Conservation (phyloP, 306 rosid genomes). For the Arachis stenosperma region DNA sequence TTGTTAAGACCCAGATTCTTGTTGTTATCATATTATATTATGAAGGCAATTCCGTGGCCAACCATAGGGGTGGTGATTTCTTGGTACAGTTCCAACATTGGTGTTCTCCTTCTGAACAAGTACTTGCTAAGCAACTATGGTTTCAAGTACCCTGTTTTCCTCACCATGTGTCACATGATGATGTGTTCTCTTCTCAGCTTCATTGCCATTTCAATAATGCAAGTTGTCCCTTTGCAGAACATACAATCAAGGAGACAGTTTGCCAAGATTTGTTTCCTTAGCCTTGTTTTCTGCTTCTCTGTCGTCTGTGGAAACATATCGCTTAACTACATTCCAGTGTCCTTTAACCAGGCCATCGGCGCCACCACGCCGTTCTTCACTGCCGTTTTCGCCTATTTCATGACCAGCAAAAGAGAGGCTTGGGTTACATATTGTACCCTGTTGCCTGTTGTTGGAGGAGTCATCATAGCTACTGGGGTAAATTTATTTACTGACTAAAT, state of each 20-base stretch:
- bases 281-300: conserved; percentile 40
- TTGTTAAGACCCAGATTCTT: not conserved
- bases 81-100: conserved; percentile 39
- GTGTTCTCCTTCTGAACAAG: conserved; percentile 40
- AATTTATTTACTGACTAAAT: not conserved
- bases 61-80: conserved; percentile 31
- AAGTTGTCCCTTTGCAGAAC: conserved; percentile 30
- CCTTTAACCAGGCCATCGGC: conserved; percentile 43
- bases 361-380: conserved; percentile 43
- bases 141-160: conserved; percentile 34
- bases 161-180: conserved; percentile 42
- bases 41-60: conserved; percentile 26
- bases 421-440: conserved; percentile 39
- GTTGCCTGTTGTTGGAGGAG: conserved; percentile 40
- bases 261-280: conserved; percentile 21
- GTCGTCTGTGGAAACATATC: conserved; percentile 40
- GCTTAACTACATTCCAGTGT: conserved; percentile 30
- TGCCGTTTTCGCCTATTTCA: conserved; percentile 29
- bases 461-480: conserved; percentile 37
- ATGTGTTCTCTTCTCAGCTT: conserved; percentile 37
- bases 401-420: conserved; percentile 33
- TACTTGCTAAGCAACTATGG: conserved; percentile 42
- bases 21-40: no score
- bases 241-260: conserved; percentile 31
- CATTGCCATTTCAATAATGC: conserved; percentile 18